Base-by-base conservation (phyloP, 148 eudicot species). In the Chenopodium suecicum region DNA sequence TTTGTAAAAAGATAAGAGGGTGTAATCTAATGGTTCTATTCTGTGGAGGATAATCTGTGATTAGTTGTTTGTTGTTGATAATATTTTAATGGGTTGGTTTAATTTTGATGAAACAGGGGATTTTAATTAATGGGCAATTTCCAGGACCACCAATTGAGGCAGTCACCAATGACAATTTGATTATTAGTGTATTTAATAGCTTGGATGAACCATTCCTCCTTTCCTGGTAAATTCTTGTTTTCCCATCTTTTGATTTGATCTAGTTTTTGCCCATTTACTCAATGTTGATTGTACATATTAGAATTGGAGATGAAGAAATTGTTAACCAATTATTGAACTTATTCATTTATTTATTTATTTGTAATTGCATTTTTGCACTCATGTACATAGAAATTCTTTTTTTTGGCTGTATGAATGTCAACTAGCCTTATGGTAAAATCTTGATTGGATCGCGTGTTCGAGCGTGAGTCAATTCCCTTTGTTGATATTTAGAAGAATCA, bases 61-160 rank as follows among this genome's bases (percentile, higher is more conserved):
- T 17, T 31, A 25, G 16, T 14, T 56, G 1, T 76, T 20, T 32
- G 48, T 60, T 29, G 14, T 13, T 4, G 58, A 27, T 12, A 17
- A 14, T 50, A 7, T 27, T 9, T 52, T 11, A 25, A 6, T 2
- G 48, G 10, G 10, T 20, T 10, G 7, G 46, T 65, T 74, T 32
- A 54, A 25, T 7, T 67, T 5, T 68, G 41, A 23, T 79, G 76
- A 16, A 14, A 77, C 90, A 91, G 94, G 94, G 92, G 64, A 91
- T 91, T 74, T 76, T 91, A 84, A 91, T 91, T 66, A 91, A 91
- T 77, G 91, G 94, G 75, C 92, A 91, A 79, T 91, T 91, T 76
- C 94, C 94, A 3, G 94, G 94, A 56, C 92, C 92, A 27, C 82
- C 80, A 34, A 86, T 91, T 19, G 82, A 88, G 11, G 85, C 90